Evolutionary conservation across 306 rosid species (phyloP).

Genomic region (Fragaria ananassa): DNA sequence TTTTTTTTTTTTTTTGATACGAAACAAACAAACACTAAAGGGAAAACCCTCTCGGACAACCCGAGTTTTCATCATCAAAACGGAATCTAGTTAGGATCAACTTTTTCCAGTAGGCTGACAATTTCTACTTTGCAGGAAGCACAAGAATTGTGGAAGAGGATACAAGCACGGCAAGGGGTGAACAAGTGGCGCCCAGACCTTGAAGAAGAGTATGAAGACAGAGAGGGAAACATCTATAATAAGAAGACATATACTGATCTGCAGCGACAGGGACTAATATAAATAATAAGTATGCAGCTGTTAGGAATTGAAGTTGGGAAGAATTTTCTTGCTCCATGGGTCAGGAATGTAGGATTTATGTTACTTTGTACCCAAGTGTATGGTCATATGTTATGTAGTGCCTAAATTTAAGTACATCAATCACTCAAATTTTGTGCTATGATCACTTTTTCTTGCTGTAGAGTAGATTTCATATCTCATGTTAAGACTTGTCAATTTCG

Average conservation of each 20-base stretch:
- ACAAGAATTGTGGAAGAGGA: conserved; percentile 88
- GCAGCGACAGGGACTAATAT: conserved; percentile 94
- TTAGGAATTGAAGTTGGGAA: neutral
- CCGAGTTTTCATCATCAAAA: no score
- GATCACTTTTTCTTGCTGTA: no score
- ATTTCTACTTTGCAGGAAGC: conserved; percentile 69
- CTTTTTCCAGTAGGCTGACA: conserved; percentile 5
- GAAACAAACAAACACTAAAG: neutral
- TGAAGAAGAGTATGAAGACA: conserved; percentile 99
- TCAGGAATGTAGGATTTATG: neutral
- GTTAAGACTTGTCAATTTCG: no score
- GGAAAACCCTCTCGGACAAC: no score
- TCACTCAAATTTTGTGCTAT: no score
- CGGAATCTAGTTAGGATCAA: neutral
- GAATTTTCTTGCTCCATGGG: neutral
- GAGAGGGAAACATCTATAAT: conserved; percentile 94
- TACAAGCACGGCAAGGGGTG: conserved; percentile 83
- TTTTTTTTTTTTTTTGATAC: neutral
- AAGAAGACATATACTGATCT: conserved; percentile 95
- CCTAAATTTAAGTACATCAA: neutral
- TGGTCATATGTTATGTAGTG: neutral
- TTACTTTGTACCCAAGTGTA: neutral
- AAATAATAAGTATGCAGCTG: conserved; percentile 28
- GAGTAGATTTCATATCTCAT: no score
- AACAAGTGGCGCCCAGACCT: conserved; percentile 98